A percentile compares a stretch with the other conserved stretches of the same genome.
These are phyloP conservation scores for Halophytophthora polymorphica DNA, from an alignment of 352 stramenopile species.

Conservation along the genomic window DNA sequence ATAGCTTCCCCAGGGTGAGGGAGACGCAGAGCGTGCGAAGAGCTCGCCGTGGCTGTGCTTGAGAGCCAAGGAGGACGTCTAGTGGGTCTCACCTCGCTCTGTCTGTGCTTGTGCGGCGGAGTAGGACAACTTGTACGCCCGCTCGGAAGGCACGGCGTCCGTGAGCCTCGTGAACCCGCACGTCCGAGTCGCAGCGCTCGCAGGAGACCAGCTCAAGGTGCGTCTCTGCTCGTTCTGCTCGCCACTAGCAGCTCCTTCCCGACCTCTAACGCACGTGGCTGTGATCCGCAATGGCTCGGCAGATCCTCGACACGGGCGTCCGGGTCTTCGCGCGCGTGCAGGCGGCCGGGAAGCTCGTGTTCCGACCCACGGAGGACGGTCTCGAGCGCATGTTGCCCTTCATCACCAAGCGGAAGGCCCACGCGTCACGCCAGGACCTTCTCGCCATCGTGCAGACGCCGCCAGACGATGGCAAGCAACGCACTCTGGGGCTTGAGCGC, in stretches of 20 bases:
- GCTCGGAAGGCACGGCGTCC: slow-evolving; percentile 61
- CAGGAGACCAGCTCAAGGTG: slow-evolving; percentile 50
- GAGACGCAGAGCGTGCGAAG: no score
- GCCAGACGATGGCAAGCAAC: slow-evolving; percentile 18
- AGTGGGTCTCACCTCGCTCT: not conserved
- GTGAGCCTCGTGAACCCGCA: slow-evolving; percentile 60
- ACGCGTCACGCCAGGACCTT: slow-evolving; percentile 14
- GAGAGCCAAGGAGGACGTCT: no score
- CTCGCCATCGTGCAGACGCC: slow-evolving; percentile 20
- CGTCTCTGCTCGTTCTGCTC: not conserved
- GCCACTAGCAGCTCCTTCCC: not conserved
- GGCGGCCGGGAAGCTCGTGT: slow-evolving; percentile 43
- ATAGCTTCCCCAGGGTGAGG: slow-evolving; percentile 53
- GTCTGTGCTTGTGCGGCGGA: not conserved
- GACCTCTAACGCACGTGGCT: not conserved
- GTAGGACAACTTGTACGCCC: slow-evolving; percentile 57
- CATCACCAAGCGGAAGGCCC: slow-evolving; percentile 68
- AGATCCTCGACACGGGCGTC: slow-evolving; percentile 87
- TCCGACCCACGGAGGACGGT: slow-evolving; percentile 80
- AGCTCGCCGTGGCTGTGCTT: no score
- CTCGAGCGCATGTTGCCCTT: slow-evolving; percentile 69
- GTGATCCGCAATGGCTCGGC: not conserved
- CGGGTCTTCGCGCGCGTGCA: slow-evolving; percentile 81
- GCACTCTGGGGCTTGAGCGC: slow-evolving; percentile 26
- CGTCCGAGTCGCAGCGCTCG: slow-evolving; percentile 50